Percentiles rank a stretch among this genome's conserved stretches.
These are phyloP conservation scores for Penicillium lividum DNA, from an alignment of 495 filamentous ascomycete species.

Conservation along the genomic window DNA sequence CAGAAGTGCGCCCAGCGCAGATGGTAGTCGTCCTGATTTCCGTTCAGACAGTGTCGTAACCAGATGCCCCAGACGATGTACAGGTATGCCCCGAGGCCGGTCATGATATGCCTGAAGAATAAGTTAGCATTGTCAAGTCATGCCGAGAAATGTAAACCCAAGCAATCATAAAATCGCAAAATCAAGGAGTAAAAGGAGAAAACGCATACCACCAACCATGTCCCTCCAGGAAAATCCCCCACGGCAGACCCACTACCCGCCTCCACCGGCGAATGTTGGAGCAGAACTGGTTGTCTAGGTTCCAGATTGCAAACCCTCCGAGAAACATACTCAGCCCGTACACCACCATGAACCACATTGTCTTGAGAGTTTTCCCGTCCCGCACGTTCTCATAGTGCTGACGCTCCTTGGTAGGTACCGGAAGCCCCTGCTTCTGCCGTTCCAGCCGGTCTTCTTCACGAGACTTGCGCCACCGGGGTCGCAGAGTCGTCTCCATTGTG, in stretches of 20 bases:
- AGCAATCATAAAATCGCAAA: neutral
- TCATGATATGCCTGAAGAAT: conserved; percentile 62
- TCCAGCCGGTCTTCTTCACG: conserved; percentile 45
- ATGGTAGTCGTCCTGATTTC: conserved; percentile 72
- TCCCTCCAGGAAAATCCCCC: conserved; percentile 87
- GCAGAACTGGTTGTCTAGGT: conserved; percentile 82
- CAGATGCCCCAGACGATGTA: conserved; percentile 88
- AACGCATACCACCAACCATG: conserved; percentile 94
- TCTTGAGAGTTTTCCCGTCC: conserved; percentile 60
- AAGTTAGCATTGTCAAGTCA: conserved; percentile 11
- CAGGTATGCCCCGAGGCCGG: conserved; percentile 70
- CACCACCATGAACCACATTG: conserved; percentile 75
- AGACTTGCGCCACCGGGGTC: conserved; percentile 54
- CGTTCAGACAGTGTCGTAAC: conserved; percentile 78
- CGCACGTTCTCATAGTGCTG: conserved; percentile 54
- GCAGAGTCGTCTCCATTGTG: conserved; percentile 81
- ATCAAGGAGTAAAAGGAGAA: neutral
- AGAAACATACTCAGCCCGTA: conserved; percentile 75
- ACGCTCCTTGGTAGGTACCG: conserved; percentile 41
- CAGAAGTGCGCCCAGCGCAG: conserved; percentile 70
- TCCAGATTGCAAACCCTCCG: conserved; percentile 85
- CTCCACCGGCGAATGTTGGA: conserved; percentile 68
- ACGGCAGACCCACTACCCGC: conserved; percentile 75
- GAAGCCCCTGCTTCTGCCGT: conserved; percentile 41
- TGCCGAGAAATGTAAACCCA: neutral